Conservation (phyloP, 805 yeast species). For the Hanseniaspora thailandica region DNA sequence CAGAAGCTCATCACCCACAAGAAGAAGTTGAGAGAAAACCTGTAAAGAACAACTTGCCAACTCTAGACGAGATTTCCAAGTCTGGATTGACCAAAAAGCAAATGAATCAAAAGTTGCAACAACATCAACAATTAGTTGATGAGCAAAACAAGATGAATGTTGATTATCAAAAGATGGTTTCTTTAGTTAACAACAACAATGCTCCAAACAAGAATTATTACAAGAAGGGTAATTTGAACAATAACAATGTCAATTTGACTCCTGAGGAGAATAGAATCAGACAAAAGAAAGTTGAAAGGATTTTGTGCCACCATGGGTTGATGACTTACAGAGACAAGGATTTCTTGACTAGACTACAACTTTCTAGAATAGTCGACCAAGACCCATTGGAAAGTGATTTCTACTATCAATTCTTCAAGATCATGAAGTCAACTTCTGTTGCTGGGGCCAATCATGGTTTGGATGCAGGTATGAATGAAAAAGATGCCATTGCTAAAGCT, state of each 20-base stretch:
- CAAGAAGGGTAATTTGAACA: conserved; percentile 21
- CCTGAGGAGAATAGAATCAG: conserved; percentile 67
- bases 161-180: conserved; percentile 1
- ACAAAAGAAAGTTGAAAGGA: conserved; percentile 63
- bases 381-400: conserved; percentile 97
- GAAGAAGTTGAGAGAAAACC: background rate
- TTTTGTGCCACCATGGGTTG: conserved; percentile 74
- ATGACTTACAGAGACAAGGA: conserved; percentile 97
- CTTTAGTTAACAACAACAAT: background rate
- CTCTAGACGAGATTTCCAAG: conserved; percentile 11
- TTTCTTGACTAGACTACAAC: conserved; percentile 84
- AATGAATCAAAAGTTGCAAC: conserved; percentile 7
- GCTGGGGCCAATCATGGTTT: conserved; percentile 14
- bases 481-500: conserved; percentile 80
- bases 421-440: conserved; percentile 35
- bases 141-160: background rate
- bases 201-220: conserved; percentile 10
- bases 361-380: conserved; percentile 90
- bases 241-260: conserved; percentile 35
- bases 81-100: conserved; percentile 10
- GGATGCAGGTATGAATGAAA: conserved; percentile 34
- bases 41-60: conserved; percentile 2
- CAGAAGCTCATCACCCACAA: background rate
- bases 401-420: conserved; percentile 82
- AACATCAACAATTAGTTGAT: conserved; percentile 1